Evolutionary conservation across 2,329 filamentous ascomycete genomes (phyloP).

Genomic region (Sporothrix brasiliensis): DNA sequence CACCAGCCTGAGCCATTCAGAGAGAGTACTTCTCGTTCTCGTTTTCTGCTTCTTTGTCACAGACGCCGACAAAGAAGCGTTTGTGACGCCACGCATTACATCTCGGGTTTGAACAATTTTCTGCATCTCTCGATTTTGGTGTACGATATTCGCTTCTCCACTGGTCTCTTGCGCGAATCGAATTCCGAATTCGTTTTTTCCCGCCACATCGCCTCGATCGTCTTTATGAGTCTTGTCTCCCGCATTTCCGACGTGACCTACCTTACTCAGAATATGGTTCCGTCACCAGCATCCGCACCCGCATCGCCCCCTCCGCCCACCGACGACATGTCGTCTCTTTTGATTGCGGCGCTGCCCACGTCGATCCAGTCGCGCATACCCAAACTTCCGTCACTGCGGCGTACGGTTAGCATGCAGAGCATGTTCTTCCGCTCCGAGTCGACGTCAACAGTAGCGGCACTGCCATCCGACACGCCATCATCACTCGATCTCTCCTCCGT

Average conservation of each 20-base stretch:
- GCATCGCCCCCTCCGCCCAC: background rate
- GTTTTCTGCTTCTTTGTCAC: background rate
- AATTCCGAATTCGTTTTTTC: background rate
- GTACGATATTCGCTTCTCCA: background rate
- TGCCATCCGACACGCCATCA: constrained; percentile 4
- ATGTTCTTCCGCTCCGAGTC: constrained; percentile 30
- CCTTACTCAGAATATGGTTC: background rate
- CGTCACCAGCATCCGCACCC: background rate
- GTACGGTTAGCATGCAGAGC: constrained; percentile 30
- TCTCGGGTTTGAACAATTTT: background rate
- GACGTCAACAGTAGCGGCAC: background rate
- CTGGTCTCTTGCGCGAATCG: background rate
- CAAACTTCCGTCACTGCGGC: constrained; percentile 34
- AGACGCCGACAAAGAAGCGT: background rate
- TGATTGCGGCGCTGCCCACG: constrained; percentile 37
- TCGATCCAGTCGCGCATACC: constrained; percentile 38
- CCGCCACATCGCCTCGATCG: background rate
- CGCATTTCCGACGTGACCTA: background rate
- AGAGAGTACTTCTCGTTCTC: background rate
- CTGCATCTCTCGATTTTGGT: too few relatives aligned
- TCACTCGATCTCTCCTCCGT: constrained; percentile 16
- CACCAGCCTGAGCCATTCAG: background rate
- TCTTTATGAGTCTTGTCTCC: background rate
- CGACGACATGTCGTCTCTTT: constrained; percentile 34
- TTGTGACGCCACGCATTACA: background rate